Evolutionary conservation across 2,329 filamentous ascomycete genomes (phyloP).

Genomic region (Rasamsonia emersonii): DNA sequence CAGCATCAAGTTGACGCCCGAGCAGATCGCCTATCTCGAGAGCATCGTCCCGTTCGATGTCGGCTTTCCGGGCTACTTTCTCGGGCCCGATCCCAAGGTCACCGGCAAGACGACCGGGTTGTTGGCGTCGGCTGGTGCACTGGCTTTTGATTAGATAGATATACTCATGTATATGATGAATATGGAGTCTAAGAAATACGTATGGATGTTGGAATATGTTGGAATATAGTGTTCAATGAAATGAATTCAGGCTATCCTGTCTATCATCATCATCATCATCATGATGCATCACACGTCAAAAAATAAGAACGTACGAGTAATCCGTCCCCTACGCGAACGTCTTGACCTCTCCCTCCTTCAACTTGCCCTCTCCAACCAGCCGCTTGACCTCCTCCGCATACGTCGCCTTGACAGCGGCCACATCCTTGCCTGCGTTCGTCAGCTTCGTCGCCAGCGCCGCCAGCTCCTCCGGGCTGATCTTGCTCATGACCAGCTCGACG

Average conservation of each 20-base stretch:
- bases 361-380: slow-evolving; percentile 71
- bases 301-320: neutral
- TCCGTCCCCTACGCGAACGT: slow-evolving; percentile 21
- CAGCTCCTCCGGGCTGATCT: slow-evolving; percentile 86
- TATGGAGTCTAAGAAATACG: too few species aligned
- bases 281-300: neutral
- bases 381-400: slow-evolving; percentile 72
- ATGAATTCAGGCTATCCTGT: slow-evolving; percentile 1
- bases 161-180: neutral
- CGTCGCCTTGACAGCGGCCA: slow-evolving; percentile 73
- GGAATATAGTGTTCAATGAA: neutral
- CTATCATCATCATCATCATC: neutral
- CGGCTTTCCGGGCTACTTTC: slow-evolving; percentile 58
- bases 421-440: slow-evolving; percentile 65
- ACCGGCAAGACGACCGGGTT: slow-evolving; percentile 9
- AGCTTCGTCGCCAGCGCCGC: slow-evolving; percentile 75
- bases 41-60: slow-evolving; percentile 52
- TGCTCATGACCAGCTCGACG: slow-evolving; percentile 76
- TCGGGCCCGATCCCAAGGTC: slow-evolving; percentile 28
- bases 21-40: slow-evolving; percentile 62
- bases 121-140: slow-evolving; percentile 7
- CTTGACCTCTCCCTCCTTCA: slow-evolving; percentile 77
- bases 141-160: too few species aligned
- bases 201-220: neutral
- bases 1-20: slow-evolving; percentile 47